phyloP scores from a whole-genome alignment of 805 yeast species.

The Candida verbasci region DNA sequence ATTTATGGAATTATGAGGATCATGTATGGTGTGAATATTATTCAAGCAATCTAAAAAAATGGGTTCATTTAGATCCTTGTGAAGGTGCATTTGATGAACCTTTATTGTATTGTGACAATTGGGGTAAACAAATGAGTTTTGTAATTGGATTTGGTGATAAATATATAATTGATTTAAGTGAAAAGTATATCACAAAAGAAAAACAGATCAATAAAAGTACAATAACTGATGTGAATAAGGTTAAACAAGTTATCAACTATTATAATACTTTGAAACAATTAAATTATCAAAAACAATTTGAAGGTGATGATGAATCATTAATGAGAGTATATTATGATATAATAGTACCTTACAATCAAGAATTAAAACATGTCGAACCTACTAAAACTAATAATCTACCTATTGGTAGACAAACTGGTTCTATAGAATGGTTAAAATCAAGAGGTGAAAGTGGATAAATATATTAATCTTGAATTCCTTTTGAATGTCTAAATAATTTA shows the following conservation, averaged over 20 bases:
- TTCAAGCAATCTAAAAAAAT: conserved; percentile 52
- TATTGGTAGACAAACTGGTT: conserved; percentile 71
- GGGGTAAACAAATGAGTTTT: conserved; percentile 95
- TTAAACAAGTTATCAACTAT: conserved; percentile 9
- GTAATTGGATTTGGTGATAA: conserved; percentile 62
- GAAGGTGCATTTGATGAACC: conserved; percentile 87
- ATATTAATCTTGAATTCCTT: conserved; percentile 41
- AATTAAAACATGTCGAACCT: conserved; percentile 9
- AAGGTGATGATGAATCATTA: conserved; percentile 16
- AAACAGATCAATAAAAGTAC: conserved; percentile 19
- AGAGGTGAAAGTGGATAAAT: conserved; percentile 74
- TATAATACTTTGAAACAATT: conserved; percentile 12
- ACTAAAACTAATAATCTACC: conserved; percentile 18
- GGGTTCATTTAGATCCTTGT: conserved; percentile 90
- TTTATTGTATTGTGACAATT: conserved; percentile 66
- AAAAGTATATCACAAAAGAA: conserved; percentile 52
- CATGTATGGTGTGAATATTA: conserved; percentile 96
- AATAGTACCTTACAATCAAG: conserved; percentile 32
- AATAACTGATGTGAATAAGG: conserved; percentile 9
- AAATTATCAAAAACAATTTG: background rate
- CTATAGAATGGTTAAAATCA: conserved; percentile 64
- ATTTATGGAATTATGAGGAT: conserved; percentile 86
- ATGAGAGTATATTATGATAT: conserved; percentile 31
- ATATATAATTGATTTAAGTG: conserved; percentile 67
- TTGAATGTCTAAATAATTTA: conserved; percentile 76